Evolutionary conservation across 306 rosid genomes (phyloP).

Genomic region (Sicyos edulis): DNA sequence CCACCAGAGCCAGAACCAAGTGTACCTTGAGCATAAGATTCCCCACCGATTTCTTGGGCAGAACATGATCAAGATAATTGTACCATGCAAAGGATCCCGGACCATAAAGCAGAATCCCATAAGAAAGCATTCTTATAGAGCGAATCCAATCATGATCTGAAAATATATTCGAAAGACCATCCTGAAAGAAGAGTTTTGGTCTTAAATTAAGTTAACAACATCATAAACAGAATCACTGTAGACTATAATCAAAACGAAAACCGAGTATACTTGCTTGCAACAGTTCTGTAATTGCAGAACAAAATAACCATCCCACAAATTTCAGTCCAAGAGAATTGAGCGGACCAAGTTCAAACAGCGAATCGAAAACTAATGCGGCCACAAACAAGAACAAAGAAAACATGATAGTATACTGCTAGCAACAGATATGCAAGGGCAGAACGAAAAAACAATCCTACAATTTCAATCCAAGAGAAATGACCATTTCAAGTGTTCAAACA

Average conservation of each 20-base stretch:
- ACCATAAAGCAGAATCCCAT: slow-evolving; percentile 82
- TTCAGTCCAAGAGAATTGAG: too few species aligned
- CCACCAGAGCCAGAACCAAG: slow-evolving; percentile 1
- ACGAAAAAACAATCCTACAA: too few species aligned
- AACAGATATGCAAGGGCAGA: background rate
- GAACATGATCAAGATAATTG: slow-evolving; percentile 55
- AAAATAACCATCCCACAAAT: too few species aligned
- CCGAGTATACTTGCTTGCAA: background rate
- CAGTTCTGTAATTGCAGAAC: background rate
- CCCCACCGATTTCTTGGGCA: slow-evolving; percentile 51
- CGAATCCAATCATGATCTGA: slow-evolving; percentile 83
- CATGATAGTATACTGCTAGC: background rate
- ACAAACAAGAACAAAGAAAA: background rate
- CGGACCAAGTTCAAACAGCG: too few species aligned
- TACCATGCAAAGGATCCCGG: slow-evolving; percentile 98
- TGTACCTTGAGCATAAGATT: slow-evolving; percentile 72
- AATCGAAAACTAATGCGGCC: too few species aligned
- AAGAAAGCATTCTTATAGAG: slow-evolving; percentile 80
- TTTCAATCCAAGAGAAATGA: too few species aligned
- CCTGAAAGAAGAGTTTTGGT: slow-evolving; percentile 38
- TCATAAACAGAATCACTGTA: background rate
- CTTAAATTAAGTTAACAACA: slow-evolving; percentile 14
- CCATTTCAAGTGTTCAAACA: too few species aligned
- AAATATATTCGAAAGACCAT: slow-evolving; percentile 38
- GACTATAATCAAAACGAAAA: background rate